Base-by-base conservation (phyloP, 352 stramenopile genomes). In the Globisporangium okanoganense region DNA sequence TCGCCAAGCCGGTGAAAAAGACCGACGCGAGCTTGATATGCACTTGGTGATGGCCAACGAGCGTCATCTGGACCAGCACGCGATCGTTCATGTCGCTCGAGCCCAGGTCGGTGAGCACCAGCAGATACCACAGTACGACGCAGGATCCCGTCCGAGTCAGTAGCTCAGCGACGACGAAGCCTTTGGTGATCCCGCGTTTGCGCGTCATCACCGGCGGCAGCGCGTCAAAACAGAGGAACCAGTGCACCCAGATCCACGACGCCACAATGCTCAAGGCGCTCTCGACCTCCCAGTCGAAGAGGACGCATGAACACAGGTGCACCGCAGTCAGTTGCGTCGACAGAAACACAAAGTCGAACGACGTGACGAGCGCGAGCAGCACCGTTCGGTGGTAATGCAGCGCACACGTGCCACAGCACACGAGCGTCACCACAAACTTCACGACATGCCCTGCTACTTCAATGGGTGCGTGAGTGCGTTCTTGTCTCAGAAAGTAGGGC, bases 181-280 rank as follows among this genome's bases (percentile, higher is more conserved):
- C 6, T 13, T 24, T 25, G 24, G 16, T 27, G 24, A 73, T 49
- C 14, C 58, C 50, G 3, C 73, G 50, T 20, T 51, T 58, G 18
- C 25, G 36, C 9, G 61, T 61, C 56, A 64, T 64, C n/a, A 64
- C 60, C 0, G 69, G 66, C 1, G 66, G 57, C 49, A 69, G 54
- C 22, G 65, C 65, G 9, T 79, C 71, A 22, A 79, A 40, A 1
- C 47, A 58, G 8, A 79, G 38, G 16, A 71, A 35, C 25, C 33
- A 36, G 31, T 79, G 65, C 1, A 64, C 36, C 71, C 71, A 79
- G 13, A 76, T 40, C 58, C 63, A 69, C 7, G 18, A 64, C 10
- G 54, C 51, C 7, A 43, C 14, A 4, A 65, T 47, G 13, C 13
- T 38, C n/a, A 50, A 8, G 12, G 40, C 40, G 18, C n/a, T 27